phyloP scores from a whole-genome alignment of 2,329 filamentous ascomycete species.

The Sphaerulina musiva region DNA sequence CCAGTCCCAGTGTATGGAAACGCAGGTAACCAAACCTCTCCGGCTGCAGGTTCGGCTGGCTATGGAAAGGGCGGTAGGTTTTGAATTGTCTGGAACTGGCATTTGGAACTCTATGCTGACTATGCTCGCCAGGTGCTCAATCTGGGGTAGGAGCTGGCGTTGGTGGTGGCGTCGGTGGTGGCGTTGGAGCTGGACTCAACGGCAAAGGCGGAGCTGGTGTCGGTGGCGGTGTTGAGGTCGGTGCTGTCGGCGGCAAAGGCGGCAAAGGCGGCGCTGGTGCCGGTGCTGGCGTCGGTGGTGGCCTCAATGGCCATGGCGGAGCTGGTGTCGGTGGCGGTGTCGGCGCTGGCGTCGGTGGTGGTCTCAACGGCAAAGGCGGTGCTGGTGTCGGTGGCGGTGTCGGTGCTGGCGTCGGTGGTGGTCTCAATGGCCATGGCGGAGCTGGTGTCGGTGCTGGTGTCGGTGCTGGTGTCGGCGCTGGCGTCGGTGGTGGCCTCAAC shows the following conservation, averaged over 20 bases:
- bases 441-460: not conserved
- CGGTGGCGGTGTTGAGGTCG: no score
- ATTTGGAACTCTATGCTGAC: no score
- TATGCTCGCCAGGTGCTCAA: no score
- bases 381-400: no score
- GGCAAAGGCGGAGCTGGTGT: not conserved
- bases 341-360: no score
- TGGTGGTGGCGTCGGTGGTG: not conserved
- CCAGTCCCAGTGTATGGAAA: no score
- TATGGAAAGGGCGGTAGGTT: no score
- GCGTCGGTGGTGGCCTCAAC: not conserved
- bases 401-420: not conserved
- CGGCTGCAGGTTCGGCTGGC: not conserved
- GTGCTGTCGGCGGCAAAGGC: no score
- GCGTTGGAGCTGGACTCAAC: not conserved
- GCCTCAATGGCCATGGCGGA: not conserved
- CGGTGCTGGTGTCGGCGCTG: not conserved
- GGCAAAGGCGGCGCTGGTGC: no score
- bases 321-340: not conserved
- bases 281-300: no score
- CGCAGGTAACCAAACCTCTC: not conserved
- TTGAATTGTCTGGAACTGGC: no score
- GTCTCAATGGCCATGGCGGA: not conserved
- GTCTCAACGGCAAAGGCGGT: no score
- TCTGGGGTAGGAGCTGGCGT: not conserved